Evolutionary conservation across 176 grass and related monocot genomes (phyloP).

Genomic region (Dactylis glomerata): DNA sequence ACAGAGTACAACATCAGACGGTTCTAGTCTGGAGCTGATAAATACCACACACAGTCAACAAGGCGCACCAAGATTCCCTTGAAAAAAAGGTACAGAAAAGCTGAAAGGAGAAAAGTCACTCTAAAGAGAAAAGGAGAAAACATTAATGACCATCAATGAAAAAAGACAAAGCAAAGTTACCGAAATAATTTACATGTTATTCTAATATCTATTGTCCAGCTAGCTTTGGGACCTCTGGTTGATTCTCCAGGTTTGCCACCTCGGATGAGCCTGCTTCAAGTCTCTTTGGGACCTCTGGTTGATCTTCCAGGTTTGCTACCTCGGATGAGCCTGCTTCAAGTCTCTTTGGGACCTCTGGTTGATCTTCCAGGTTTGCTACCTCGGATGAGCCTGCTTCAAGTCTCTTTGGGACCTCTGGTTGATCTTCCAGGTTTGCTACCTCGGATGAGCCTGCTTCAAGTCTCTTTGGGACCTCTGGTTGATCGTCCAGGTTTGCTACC

Average conservation of each 20-base stretch:
- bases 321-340: conserved; percentile 36
- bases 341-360: conserved; percentile 35
- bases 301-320: conserved; percentile 22
- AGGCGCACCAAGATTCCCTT: background rate
- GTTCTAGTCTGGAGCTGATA: background rate
- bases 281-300: conserved; percentile 31
- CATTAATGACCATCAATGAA: background rate
- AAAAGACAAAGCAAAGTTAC: conserved; percentile 4
- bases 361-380: conserved; percentile 25
- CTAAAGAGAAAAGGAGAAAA: background rate
- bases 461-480: conserved; percentile 32
- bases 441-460: conserved; percentile 10
- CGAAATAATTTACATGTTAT: conserved; percentile 45
- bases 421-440: conserved; percentile 25
- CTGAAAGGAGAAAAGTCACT: background rate
- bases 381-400: conserved; percentile 4
- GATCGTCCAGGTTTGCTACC: conserved; percentile 23
- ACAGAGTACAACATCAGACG: conserved; percentile 17
- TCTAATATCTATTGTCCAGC: conserved; percentile 40
- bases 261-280: background rate
- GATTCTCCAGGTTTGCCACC: conserved; percentile 22
- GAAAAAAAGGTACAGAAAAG: background rate
- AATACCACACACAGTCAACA: conserved; percentile 10
- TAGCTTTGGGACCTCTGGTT: conserved; percentile 38
- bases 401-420: conserved; percentile 32